Evolutionary conservation across 163 green algal species (phyloP).

Genomic region (Chlorella variabilis): DNA sequence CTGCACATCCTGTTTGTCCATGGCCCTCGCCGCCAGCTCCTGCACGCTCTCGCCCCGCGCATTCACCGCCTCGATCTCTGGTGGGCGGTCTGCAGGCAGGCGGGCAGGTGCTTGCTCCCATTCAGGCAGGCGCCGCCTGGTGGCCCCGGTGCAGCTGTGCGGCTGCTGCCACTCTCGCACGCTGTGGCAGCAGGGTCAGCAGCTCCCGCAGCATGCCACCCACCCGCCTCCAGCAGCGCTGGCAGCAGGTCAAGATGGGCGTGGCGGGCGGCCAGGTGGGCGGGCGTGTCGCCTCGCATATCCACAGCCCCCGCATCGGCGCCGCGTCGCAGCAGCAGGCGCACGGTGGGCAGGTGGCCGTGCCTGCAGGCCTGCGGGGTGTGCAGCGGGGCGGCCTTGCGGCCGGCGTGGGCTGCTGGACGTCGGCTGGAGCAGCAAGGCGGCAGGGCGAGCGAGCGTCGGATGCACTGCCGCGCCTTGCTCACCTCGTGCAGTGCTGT

Average conservation of each 20-base stretch:
- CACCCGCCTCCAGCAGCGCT: conserved; percentile 19
- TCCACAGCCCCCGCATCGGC: conserved; percentile 53
- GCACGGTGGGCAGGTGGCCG: conserved; percentile 47
- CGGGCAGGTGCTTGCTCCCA: not conserved
- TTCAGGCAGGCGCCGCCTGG: not conserved
- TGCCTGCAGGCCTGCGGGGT: conserved; percentile 57
- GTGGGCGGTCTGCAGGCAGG: conserved; percentile 29
- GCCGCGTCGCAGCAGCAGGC: conserved; percentile 46
- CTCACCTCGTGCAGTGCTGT: conserved; percentile 55
- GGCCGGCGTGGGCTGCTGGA: not conserved
- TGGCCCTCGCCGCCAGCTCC: conserved; percentile 16
- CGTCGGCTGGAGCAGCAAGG: too few relatives aligned
- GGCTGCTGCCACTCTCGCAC: too few relatives aligned
- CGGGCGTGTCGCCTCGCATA: conserved; percentile 64
- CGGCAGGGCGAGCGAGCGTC: not conserved
- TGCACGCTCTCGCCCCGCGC: conserved; percentile 28
- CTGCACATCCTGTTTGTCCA: conserved; percentile 35
- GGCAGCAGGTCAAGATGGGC: conserved; percentile 58
- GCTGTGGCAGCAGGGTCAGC: not conserved
- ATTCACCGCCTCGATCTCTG: conserved; percentile 42
- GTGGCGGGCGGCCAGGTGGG: conserved; percentile 62
- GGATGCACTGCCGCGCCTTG: not conserved
- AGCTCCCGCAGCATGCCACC: not conserved
- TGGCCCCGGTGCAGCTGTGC: not conserved
- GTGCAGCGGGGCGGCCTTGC: not conserved